Evolutionary conservation across 768 basidiomycete species (phyloP), one percentile per base, ranked within the genome.

Genomic region (Tulasnella sp.): DNA sequence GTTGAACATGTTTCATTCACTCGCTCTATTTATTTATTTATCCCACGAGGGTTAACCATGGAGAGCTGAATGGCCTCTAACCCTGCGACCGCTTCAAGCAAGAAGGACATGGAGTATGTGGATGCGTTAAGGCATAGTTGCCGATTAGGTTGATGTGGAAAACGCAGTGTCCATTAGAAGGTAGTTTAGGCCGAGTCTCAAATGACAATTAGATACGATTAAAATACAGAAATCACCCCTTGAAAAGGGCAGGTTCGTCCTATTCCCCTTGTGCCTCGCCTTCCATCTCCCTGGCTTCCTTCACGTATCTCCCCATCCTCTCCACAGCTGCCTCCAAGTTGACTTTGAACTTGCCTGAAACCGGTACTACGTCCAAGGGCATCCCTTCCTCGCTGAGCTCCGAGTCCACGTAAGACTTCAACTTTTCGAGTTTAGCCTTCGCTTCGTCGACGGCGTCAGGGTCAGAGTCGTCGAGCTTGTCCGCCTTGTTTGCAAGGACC

Each of bases 401-500:
- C 0, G 82, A 82, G 81, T 84, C 84, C 0, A 92, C 92, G 78
- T 88, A 92, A 78, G 88, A 86, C 83, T 92, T 89, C 76, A 95
- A 84, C 44, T 82, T 86, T 42, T 77, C 82, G 74, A 94, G 86
- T 84, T 93, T 94, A 39, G 85, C 86, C 81, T 87, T 88, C 6
- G 91, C 92, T 52, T 86, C 87, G 48, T 86, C 85, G 9, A 92
- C 88, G 8, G 88, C 88, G 21, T 83, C 85, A n/a, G 85, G 84
- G 39, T 88, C 87, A 16, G 86, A 88, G 14, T 87, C 87, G 80
- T 18, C 93, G 3, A 97, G 88, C 42, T 94, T 84, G 86, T 99
- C 98, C 0, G 96, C 98, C 85, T 99, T 99, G 87, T 98, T 99
- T 38, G 95, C 94, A 24, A 99, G 87, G 56, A 99, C 94, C 84